phyloP scores from a whole-genome alignment of 2,329 filamentous ascomycete genomes.

The Cylindrodendrum hubeiense region DNA sequence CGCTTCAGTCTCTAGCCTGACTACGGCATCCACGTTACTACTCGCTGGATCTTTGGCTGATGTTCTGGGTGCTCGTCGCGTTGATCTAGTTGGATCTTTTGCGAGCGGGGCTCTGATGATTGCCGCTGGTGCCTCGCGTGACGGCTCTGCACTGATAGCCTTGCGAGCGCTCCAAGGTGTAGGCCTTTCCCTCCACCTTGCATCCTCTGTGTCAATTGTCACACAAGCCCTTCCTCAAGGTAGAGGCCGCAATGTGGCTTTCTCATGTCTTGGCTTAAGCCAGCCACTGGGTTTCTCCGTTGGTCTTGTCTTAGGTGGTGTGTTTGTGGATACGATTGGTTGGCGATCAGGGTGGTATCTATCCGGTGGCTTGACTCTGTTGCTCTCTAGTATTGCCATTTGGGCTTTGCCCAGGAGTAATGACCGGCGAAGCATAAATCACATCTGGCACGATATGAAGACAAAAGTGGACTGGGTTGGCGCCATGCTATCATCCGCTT shows the following conservation, averaged over 20 bases:
- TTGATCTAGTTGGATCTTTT: slow-evolving; percentile 49
- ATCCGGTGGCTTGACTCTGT: slow-evolving; percentile 47
- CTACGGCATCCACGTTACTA: slow-evolving; percentile 49
- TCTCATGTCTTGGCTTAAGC: slow-evolving; percentile 56
- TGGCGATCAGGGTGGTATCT: slow-evolving; percentile 61
- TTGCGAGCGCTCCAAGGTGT: slow-evolving; percentile 53
- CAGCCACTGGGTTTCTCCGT: slow-evolving; percentile 61
- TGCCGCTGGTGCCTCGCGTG: slow-evolving; percentile 43
- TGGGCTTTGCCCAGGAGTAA: slow-evolving; percentile 47
- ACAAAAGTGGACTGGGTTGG: slow-evolving; percentile 67
- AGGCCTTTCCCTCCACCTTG: slow-evolving; percentile 47
- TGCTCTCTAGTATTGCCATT: slow-evolving; percentile 48
- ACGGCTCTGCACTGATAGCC: slow-evolving; percentile 48
- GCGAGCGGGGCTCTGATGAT: slow-evolving; percentile 44
- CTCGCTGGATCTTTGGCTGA: slow-evolving; percentile 53
- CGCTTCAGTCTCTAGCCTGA: slow-evolving; percentile 48
- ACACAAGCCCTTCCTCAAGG: slow-evolving; percentile 45
- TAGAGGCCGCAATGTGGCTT: slow-evolving; percentile 52
- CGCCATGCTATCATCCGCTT: slow-evolving; percentile 56
- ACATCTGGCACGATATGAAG: slow-evolving; percentile 36
- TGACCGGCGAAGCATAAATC: slow-evolving; percentile 38
- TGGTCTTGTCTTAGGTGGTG: slow-evolving; percentile 61
- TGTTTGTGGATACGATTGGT: slow-evolving; percentile 57
- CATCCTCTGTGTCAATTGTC: slow-evolving; percentile 50
- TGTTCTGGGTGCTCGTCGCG: slow-evolving; percentile 45